phyloP scores from a whole-genome alignment of 2,329 filamentous ascomycete genomes.

The Aspergillus neoniger region DNA sequence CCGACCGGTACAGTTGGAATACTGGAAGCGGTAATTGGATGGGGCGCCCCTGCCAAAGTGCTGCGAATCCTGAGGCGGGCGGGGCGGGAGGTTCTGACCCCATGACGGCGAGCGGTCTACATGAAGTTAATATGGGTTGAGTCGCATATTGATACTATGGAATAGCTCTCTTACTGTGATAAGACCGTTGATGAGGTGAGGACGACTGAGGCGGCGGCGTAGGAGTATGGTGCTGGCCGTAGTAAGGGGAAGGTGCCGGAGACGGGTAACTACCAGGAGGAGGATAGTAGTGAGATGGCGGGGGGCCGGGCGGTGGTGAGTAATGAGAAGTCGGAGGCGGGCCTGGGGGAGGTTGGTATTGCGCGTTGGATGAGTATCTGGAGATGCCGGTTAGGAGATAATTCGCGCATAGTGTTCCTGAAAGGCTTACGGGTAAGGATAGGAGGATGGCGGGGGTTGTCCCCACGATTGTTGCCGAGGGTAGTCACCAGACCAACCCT shows the following conservation, averaged over 20 bases:
- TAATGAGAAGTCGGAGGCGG: conserved; percentile 11
- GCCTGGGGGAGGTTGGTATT: conserved; percentile 10
- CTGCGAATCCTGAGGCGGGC: conserved; percentile 67
- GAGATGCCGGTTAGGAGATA: background rate
- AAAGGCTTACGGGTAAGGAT: conserved; percentile 16
- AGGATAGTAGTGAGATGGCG: conserved; percentile 11
- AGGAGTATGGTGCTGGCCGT: conserved; percentile 15
- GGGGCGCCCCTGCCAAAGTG: conserved; percentile 80
- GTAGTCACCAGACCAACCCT: conserved; percentile 20
- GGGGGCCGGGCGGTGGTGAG: conserved; percentile 10
- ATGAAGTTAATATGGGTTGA: conserved; percentile 7
- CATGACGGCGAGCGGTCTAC: conserved; percentile 55
- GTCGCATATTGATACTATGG: too few relatives aligned
- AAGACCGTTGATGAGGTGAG: conserved; percentile 14
- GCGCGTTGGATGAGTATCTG: background rate
- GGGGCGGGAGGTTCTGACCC: conserved; percentile 60
- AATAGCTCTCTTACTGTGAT: conserved; percentile 17
- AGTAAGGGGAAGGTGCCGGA: conserved; percentile 13
- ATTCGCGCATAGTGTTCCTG: too few relatives aligned
- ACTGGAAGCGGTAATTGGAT: conserved; percentile 80
- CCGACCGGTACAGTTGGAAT: conserved; percentile 84
- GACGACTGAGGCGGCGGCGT: conserved; percentile 22
- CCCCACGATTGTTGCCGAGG: conserved; percentile 17
- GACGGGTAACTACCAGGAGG: conserved; percentile 9
- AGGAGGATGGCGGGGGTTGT: conserved; percentile 15